Conservation (phyloP, 768 basidiomycete genomes). For the Russula ochroleuca region DNA sequence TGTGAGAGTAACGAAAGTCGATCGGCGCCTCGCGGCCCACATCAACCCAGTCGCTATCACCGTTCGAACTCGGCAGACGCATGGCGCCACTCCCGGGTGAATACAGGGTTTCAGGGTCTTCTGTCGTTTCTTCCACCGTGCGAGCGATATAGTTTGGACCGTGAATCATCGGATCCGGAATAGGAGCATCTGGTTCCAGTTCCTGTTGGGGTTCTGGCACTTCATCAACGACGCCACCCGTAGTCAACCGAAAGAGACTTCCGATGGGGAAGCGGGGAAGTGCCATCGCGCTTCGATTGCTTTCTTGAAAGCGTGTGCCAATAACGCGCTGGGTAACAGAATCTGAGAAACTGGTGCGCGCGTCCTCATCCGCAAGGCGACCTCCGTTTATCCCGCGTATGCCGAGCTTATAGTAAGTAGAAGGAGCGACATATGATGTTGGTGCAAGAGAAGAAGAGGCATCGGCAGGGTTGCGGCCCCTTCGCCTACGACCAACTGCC, state of each 20-base stretch:
- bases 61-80: constrained; percentile 26
- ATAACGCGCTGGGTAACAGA: constrained; percentile 58
- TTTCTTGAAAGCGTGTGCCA: constrained; percentile 70
- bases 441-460: constrained; percentile 68
- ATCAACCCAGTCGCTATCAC: constrained; percentile 56
- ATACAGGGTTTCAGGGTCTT: constrained; percentile 27
- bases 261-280: constrained; percentile 60
- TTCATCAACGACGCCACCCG: constrained; percentile 45
- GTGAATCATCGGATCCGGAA: constrained; percentile 51
- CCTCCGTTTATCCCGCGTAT: constrained; percentile 59
- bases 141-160: constrained; percentile 49
- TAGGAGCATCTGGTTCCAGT: constrained; percentile 32
- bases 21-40: constrained; percentile 45
- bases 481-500: constrained; percentile 43
- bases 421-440: constrained; percentile 74
- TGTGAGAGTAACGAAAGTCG: constrained; percentile 32
- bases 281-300: constrained; percentile 54
- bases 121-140: constrained; percentile 13
- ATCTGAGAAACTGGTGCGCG: constrained; percentile 45
- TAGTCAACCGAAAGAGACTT: constrained; percentile 50
- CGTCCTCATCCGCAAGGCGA: constrained; percentile 47
- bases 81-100: constrained; percentile 30
- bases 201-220: constrained; percentile 22
- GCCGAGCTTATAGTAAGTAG: constrained; percentile 72
- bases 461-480: constrained; percentile 55